These are phyloP conservation scores for Wilhelminamyces savonicus DNA, from an alignment of 805 yeast species.

Conservation along the genomic window DNA sequence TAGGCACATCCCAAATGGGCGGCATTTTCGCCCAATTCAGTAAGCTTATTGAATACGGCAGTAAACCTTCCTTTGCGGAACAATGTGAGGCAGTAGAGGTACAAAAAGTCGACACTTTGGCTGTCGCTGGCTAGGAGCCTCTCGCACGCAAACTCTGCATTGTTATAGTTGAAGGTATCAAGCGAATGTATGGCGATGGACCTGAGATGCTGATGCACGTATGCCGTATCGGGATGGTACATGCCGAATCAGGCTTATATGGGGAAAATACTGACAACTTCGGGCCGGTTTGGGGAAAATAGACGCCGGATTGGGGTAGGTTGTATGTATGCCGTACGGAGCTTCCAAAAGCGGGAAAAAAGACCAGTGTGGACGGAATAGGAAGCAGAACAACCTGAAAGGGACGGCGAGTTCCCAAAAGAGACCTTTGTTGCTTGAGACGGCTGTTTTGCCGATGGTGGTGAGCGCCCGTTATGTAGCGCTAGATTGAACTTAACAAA, in stretches of 20 bases:
- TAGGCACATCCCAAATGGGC: conserved; percentile 70
- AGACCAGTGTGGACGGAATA: too few species aligned
- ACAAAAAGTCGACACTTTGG: conserved; percentile 53
- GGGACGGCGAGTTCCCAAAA: too few species aligned
- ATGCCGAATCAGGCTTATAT: too few species aligned
- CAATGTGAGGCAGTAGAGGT: conserved; percentile 65
- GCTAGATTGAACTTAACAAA: too few species aligned
- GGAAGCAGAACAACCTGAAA: too few species aligned
- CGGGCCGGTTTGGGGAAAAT: too few species aligned
- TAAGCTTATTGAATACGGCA: conserved; percentile 47
- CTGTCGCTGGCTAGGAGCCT: conserved; percentile 60
- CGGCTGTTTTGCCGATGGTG: too few species aligned
- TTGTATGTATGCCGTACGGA: background rate
- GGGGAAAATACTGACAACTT: too few species aligned
- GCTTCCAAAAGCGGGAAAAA: too few species aligned
- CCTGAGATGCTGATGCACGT: conserved; percentile 40
- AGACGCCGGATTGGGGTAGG: background rate
- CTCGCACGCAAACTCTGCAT: conserved; percentile 87
- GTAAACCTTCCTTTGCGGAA: conserved; percentile 53
- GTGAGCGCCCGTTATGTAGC: too few species aligned
- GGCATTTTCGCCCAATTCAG: conserved; percentile 26
- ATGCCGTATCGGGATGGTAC: conserved; percentile 10
- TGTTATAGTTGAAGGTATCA: conserved; percentile 59
- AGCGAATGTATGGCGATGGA: conserved; percentile 61
- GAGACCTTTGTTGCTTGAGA: too few species aligned